Base-by-base conservation (phyloP, 2,329 filamentous ascomycete genomes). In the Colletotrichum sp. region DNA sequence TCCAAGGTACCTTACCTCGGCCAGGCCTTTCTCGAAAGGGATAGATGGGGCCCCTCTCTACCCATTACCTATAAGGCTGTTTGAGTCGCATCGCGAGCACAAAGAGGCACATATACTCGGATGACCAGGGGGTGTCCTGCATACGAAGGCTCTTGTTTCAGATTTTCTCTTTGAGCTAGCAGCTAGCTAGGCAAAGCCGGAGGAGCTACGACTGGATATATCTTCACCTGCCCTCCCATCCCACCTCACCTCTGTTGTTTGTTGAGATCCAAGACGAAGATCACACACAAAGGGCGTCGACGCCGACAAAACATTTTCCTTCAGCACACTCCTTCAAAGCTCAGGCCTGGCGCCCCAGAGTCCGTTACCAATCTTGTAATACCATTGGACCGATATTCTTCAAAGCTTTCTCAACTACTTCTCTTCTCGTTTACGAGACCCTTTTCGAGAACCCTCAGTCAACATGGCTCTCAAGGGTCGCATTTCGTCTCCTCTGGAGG, bases 401-500 rank as follows among this genome's bases (percentile, higher is more conserved):
- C 36, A 32, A 52, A 61, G 43, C n/a, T 52, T 21, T 52, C 28
- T 55, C 18, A 16, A n/a, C 26, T 48, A 16, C 34, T 36, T 69
- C 34, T 58, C 71, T 58, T 56, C 59, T 30, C 48, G 55, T 38
- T 73, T 58, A 55, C 70, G 70, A 69, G 55, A 55, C 36, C 24
- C 43, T 52, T 58, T 32, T 13, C 43, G 43, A 52, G n/a, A 52
- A 52, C n/a, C 43, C 43, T 13, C n/a, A 21, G 34, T 63, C 61
- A 34, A 21, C 38, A 88, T 89, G 86, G 80, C 86, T 52, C 85
- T 89, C 80, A 93, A 91, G 83, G 84, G 87, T 71, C 86, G 84
- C 72, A 93, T 93, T 79, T 93, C 91, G 2, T 89, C 90, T 65
- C 91, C 92, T 16, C 87, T 93, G 72, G 92, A 93, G 85, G 91